Base-by-base conservation (phyloP, 2,329 filamentous ascomycete species). In the Arthroderma uncinatum region DNA sequence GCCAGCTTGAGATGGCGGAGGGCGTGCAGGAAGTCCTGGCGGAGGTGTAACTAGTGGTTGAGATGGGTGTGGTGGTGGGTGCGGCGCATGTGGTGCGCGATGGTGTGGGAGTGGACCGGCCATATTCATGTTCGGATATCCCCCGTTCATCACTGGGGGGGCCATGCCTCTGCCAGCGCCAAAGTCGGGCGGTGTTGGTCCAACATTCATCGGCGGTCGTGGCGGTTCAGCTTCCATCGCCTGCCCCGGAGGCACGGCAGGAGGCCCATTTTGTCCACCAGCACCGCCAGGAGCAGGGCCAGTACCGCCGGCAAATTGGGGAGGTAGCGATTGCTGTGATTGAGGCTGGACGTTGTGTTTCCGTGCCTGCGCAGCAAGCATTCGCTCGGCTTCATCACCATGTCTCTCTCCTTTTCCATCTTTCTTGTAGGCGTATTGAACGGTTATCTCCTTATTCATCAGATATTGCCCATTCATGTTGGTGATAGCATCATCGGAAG, bases 361-460 rank as follows among this genome's bases (percentile, higher is more conserved):
- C 74, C 92, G 92, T 58, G 91, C 93, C 73, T 96, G 88, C 28
- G 87, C 85, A 30, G 93, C 93, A 50, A 98, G 82, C 76, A 89
- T 87, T 67, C 93, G 81, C 74, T 98, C 93, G 30, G 93, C 93
- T 65, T 90, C 82, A 70, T 98, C 93, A 65, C 93, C 93, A 69
- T 98, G 93, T 58, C 93, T 80, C 75, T 97, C 92, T 65, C 92
- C 92, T 75, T 95, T 95, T 64, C 93, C 93, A 67, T 98, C 93
- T 74, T 97, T 97, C 79, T 98, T 98, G 81, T 95, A 97, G 39
- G 93, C 93, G 72, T 97, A 98, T 73, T 97, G 92, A 47, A 98
- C 93, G 2, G 87, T 88, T 65, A 97, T 86, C 72, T 95, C 88
- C 76, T 95, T 95, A 78, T 93, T 95, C 79, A 95, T 91, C 60